Evolutionary conservation across 2,329 filamentous ascomycete species (phyloP).

Genomic region (Ophiostoma tasmaniense): DNA sequence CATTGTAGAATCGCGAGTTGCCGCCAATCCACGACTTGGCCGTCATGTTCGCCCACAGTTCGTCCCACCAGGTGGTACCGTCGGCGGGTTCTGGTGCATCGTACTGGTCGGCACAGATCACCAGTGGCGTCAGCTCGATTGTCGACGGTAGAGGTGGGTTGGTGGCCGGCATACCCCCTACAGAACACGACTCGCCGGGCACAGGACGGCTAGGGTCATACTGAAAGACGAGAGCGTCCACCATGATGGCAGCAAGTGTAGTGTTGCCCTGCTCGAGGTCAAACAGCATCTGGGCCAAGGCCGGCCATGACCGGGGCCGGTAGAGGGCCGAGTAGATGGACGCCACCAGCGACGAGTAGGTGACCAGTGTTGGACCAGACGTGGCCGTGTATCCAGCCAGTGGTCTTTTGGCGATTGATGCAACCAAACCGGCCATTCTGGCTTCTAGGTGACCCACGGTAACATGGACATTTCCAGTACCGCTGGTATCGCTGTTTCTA

Average conservation of each 20-base stretch:
- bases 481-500: background rate
- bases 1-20: slow-evolving; percentile 36
- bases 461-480: background rate
- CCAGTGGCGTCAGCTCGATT: background rate
- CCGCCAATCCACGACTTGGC: slow-evolving; percentile 38
- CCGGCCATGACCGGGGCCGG: slow-evolving; percentile 36
- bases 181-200: background rate
- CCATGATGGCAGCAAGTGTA: background rate
- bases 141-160: background rate
- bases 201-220: background rate
- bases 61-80: slow-evolving; percentile 38
- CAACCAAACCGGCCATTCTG: background rate
- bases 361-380: slow-evolving; percentile 30
- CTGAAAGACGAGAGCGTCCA: background rate
- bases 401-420: background rate
- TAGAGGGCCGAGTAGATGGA: slow-evolving; percentile 37
- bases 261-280: slow-evolving; percentile 27
- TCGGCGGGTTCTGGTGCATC: slow-evolving; percentile 33
- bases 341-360: slow-evolving; percentile 35
- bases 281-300: slow-evolving; percentile 33
- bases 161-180: background rate
- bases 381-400: background rate
- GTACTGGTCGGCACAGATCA: slow-evolving; percentile 24
- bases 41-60: slow-evolving; percentile 41
- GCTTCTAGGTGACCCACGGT: background rate